These are phyloP conservation scores for Cryptococcus sp. DNA, from an alignment of 1,284 basidiomycete genomes.

Conservation along the genomic window DNA sequence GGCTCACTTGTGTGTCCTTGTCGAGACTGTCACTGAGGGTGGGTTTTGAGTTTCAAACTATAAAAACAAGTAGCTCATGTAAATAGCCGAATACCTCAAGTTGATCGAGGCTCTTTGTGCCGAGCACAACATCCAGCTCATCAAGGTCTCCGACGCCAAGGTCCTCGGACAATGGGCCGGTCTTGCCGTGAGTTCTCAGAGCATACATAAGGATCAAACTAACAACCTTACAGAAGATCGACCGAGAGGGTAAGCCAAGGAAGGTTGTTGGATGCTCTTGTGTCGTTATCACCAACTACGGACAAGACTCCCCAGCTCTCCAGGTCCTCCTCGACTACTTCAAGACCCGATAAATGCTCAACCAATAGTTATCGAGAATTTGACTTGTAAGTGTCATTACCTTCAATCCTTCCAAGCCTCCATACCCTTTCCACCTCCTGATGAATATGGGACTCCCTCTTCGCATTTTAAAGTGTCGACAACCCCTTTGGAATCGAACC, in stretches of 20 bases:
- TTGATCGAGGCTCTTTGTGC: slow-evolving; percentile 99
- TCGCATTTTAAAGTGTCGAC: slow-evolving; percentile 46
- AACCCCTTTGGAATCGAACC: slow-evolving; percentile 50
- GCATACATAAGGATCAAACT: not conserved
- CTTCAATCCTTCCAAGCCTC: slow-evolving; percentile 1
- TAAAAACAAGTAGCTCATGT: not conserved
- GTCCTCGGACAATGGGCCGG: slow-evolving; percentile 97
- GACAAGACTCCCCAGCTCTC: slow-evolving; percentile 90
- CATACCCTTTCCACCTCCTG: slow-evolving; percentile 14
- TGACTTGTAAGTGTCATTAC: not conserved
- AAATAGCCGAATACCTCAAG: slow-evolving; percentile 91
- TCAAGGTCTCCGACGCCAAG: slow-evolving; percentile 97
- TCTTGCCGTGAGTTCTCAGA: slow-evolving; percentile 59
- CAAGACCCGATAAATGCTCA: slow-evolving; percentile 46
- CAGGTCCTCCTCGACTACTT: slow-evolving; percentile 83
- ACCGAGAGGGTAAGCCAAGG: slow-evolving; percentile 96
- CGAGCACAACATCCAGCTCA: slow-evolving; percentile 98
- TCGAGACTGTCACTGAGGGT: slow-evolving; percentile 94
- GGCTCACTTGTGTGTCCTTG: slow-evolving; percentile 97
- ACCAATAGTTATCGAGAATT: not conserved
- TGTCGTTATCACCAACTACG: slow-evolving; percentile 98
- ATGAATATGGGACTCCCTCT: slow-evolving; percentile 51
- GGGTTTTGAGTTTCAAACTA: slow-evolving; percentile 10
- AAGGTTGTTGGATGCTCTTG: slow-evolving; percentile 96
- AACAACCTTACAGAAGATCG: slow-evolving; percentile 64